These are phyloP conservation scores for Populus hybrid DNA, from an alignment of 441 rosid species.

Conservation along the genomic window DNA sequence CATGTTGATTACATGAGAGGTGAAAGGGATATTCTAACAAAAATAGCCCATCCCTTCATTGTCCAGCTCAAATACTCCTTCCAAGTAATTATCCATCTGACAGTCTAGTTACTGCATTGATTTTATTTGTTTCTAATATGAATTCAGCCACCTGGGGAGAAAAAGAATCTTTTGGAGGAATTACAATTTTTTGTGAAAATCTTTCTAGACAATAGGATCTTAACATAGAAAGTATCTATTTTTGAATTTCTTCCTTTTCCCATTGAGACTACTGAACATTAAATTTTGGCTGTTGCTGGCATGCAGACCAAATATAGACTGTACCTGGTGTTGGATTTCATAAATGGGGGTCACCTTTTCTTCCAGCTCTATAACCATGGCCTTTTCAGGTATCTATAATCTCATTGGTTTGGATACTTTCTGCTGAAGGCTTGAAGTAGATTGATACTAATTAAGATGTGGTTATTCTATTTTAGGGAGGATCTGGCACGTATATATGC, in stretches of 20 bases:
- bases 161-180: background rate
- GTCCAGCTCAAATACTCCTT: constrained; percentile 87
- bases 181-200: background rate
- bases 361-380: constrained; percentile 97
- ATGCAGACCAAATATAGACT: constrained; percentile 87
- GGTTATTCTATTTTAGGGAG: constrained; percentile 48
- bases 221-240: background rate
- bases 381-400: constrained; percentile 65
- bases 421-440: constrained; percentile 11
- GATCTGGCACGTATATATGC: constrained; percentile 87
- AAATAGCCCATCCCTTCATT: constrained; percentile 85
- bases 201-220: background rate
- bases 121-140: background rate
- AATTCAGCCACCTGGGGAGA: background rate
- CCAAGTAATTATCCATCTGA: constrained; percentile 47
- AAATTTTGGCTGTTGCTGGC: constrained; percentile 1
- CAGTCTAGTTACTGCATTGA: background rate
- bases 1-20: constrained; percentile 94
- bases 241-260: background rate
- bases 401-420: background rate
- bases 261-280: background rate
- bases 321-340: constrained; percentile 85
- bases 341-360: constrained; percentile 95
- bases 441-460: constrained; percentile 2
- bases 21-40: constrained; percentile 84